phyloP scores from a whole-genome alignment of 345 rosid species.

The Lenwebbia sp. region DNA sequence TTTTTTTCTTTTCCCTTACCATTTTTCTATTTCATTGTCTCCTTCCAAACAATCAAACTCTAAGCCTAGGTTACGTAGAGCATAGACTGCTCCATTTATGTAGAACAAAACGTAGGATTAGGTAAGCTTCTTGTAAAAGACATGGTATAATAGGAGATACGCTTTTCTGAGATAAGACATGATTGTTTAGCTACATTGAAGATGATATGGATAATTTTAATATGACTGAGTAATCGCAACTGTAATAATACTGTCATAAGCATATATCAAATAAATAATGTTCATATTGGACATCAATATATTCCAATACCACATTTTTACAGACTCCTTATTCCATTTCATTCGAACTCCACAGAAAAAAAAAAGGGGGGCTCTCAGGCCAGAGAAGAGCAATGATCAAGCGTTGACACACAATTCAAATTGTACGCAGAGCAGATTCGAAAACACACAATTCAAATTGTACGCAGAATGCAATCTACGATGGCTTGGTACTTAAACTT shows the following conservation, averaged over 20 bases:
- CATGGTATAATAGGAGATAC: neutral
- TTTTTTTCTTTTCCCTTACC: neutral
- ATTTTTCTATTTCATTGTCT: neutral
- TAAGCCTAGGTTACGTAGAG: neutral
- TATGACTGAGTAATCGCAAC: neutral
- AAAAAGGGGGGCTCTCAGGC: neutral
- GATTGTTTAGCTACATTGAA: neutral
- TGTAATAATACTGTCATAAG: neutral
- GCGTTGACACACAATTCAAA: too few relatives aligned
- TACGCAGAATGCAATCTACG: neutral
- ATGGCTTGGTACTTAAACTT: neutral
- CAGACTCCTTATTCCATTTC: neutral
- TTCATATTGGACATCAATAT: neutral
- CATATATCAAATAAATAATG: neutral
- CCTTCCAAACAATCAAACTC: neutral
- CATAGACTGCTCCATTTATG: neutral
- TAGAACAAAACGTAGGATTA: neutral
- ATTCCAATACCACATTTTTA: too few relatives aligned
- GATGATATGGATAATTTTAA: neutral
- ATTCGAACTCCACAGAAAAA: neutral
- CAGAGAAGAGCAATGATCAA: neutral
- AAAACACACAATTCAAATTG: too few relatives aligned
- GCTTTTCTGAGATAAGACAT: neutral
- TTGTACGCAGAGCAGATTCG: too few relatives aligned
- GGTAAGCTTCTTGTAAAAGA: neutral